Percentiles rank a stretch among this genome's conserved stretches.
phyloP scores from a whole-genome alignment of 495 filamentous ascomycete species.

The Penicillium pancosmium region DNA sequence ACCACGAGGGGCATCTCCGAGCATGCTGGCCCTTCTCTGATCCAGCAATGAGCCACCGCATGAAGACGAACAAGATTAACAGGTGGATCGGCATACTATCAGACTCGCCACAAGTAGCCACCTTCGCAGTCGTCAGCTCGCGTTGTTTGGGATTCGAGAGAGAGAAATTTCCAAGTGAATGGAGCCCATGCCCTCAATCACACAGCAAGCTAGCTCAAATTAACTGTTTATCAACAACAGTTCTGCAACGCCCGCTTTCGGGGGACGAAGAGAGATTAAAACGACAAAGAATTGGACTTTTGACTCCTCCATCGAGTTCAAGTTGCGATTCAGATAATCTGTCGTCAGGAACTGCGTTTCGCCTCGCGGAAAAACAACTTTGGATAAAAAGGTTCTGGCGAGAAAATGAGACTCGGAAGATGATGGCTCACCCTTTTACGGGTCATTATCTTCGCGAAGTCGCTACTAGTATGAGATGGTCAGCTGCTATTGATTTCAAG shows the following conservation, averaged over 20 bases:
- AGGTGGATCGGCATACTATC: slow-evolving; percentile 11
- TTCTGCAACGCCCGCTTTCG: background rate
- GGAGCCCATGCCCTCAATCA: background rate
- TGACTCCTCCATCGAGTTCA: background rate
- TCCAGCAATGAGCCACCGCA: background rate
- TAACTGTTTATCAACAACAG: background rate
- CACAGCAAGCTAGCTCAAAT: background rate
- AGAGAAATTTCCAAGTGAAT: background rate
- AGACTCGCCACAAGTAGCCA: slow-evolving; percentile 2
- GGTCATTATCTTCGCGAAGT: background rate
- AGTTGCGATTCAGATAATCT: background rate
- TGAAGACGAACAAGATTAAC: background rate
- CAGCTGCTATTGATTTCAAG: background rate
- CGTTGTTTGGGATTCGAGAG: background rate
- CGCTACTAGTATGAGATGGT: background rate
- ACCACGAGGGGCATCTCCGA: slow-evolving; percentile 9
- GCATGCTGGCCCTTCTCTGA: slow-evolving; percentile 15
- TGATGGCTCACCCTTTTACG: background rate
- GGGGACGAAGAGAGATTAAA: background rate
- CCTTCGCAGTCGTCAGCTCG: slow-evolving; percentile 9
- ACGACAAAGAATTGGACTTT: background rate
- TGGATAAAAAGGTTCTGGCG: background rate
- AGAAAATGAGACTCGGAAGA: background rate
- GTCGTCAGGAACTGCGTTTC: background rate
- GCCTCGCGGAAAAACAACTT: background rate